Conservation (phyloP, 768 basidiomycete genomes). For the Leccinum barrowsii region DNA sequence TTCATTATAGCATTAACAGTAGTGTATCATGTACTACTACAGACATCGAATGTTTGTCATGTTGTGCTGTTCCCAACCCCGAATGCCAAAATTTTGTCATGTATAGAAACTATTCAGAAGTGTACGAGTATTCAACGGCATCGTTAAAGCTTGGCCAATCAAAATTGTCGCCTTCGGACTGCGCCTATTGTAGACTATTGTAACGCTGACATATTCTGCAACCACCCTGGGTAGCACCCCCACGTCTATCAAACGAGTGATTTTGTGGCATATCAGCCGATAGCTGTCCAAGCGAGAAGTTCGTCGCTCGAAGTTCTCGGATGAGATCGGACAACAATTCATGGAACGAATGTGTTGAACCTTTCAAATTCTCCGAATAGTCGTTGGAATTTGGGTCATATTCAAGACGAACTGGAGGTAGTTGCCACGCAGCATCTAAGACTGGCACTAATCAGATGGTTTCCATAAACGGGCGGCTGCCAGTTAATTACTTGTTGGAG, state of each 20-base stretch:
- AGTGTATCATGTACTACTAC: neutral
- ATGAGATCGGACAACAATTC: neutral
- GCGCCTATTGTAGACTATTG: neutral
- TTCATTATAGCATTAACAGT: neutral
- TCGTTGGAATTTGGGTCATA: neutral
- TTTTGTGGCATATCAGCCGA: neutral
- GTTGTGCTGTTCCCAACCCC: neutral
- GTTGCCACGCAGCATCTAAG: neutral
- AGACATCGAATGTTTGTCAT: neutral
- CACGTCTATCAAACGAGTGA: neutral
- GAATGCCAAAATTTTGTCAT: neutral
- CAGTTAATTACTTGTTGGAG: neutral
- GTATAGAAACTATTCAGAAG: too few relatives aligned
- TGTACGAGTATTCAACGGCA: neutral
- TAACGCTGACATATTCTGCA: neutral
- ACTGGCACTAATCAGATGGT: neutral
- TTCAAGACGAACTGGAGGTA: neutral
- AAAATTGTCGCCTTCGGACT: neutral
- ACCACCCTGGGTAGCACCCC: neutral
- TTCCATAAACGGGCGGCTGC: neutral
- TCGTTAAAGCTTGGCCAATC: neutral
- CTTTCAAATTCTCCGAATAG: neutral
- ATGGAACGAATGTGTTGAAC: neutral
- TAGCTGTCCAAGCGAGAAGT: neutral
- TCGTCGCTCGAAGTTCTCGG: neutral